Evolutionary conservation across 768 basidiomycete genomes (phyloP), one percentile per base, ranked within the genome.

Genomic region (Leccinellum luteum): DNA sequence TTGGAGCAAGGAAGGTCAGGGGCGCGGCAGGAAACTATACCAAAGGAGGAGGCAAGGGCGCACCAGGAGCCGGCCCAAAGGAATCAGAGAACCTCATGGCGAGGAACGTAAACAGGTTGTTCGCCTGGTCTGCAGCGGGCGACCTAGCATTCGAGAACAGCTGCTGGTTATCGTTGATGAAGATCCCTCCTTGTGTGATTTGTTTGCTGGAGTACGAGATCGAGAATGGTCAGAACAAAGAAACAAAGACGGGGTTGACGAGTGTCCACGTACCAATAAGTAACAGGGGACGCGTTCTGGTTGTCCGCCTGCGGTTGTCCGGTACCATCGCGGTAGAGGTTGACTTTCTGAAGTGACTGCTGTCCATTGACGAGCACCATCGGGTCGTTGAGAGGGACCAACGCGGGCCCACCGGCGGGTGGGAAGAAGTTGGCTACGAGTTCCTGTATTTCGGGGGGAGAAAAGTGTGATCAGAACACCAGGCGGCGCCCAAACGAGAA

Each of bases 91-190:
- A 70, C 48, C 68, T 65, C 68, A 68, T 66, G 14, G 69, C 64
- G n/a, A 69, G 60, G 57, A 69, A 69, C 13, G 69, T 69, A 48
- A 70, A 69, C 48, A 69, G 34, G 30, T 64, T 69, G 12, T 57
- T 69, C 8, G 66, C 68, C 56, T 13, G 12, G 27, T 41, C 6
- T 5, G 69, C 9, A 21, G 68, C 69, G 12, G 68, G 68, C 6
- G 69, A 70, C 25, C 43, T 48, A 14, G 48, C 30, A 41, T 60
- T 57, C n/a, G 59, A 31, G 35, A 69, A 69, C 12, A 59, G 2
- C 6, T 59, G 52, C 41, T 70, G 58, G 34, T 70, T 70, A 8
- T 52, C 5, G 30, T 60, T 66, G 31, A 68, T 64, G 25, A 69
- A 70, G 19, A 69, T 56, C 5, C 68, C 68, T 3, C 49, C 48